phyloP scores from a whole-genome alignment of 164 flowering plant species.

The Macadamia integrifolia region DNA sequence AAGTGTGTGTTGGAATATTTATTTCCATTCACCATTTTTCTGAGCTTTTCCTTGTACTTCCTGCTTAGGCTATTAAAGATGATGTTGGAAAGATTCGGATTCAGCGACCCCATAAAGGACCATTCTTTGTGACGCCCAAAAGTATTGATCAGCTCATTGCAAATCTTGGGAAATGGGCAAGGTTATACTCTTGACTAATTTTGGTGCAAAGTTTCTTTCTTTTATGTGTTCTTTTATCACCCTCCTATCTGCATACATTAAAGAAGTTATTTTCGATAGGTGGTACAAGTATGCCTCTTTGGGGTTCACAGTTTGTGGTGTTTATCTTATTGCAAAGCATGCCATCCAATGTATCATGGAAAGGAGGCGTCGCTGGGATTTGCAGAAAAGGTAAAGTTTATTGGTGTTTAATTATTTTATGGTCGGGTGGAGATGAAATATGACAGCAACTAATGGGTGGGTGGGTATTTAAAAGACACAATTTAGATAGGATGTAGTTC shows the following conservation, averaged over 20 bases:
- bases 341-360: conserved; percentile 58
- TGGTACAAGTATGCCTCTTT: conserved; percentile 77
- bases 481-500: not conserved
- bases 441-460: conserved; percentile 1
- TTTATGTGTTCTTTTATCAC: not conserved
- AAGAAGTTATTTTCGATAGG: conserved; percentile 34
- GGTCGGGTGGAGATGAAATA: not conserved
- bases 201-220: conserved; percentile 1
- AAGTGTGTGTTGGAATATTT: not conserved
- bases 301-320: conserved; percentile 77
- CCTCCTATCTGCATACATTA: conserved; percentile 1
- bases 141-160: conserved; percentile 81
- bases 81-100: conserved; percentile 82
- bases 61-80: conserved; percentile 80
- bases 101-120: conserved; percentile 88
- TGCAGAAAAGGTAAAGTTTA: conserved; percentile 57
- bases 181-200: conserved; percentile 33
- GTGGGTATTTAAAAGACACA: not conserved
- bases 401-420: not conserved
- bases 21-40: not conserved
- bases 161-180: conserved; percentile 88
- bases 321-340: conserved; percentile 74
- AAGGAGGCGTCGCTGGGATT: conserved; percentile 66
- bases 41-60: conserved; percentile 3
- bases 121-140: conserved; percentile 85